Percentiles rank a stretch among this genome's conserved stretches.
These are phyloP conservation scores for Phytopythium cucurbitacearum DNA, from an alignment of 352 stramenopile genomes.

Conservation along the genomic window DNA sequence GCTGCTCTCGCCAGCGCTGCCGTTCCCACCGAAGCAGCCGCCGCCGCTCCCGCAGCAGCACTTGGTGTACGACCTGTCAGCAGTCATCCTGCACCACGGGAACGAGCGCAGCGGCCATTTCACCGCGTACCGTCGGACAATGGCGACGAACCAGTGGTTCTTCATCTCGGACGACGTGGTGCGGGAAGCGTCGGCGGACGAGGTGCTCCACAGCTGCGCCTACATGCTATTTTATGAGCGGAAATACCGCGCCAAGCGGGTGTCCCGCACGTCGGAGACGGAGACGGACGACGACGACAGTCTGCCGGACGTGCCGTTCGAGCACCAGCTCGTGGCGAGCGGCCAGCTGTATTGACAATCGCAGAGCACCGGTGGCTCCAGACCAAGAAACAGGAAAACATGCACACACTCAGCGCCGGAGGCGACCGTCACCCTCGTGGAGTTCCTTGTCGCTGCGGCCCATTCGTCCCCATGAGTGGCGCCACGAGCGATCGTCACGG, in stretches of 20 bases:
- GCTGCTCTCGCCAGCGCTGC: constrained; percentile 5
- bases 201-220: constrained; percentile 73
- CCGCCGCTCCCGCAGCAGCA: constrained; percentile 17
- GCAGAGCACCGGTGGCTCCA: too few relatives aligned
- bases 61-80: constrained; percentile 66
- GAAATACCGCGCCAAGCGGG: constrained; percentile 42
- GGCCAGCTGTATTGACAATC: constrained; percentile 15
- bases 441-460: too few relatives aligned
- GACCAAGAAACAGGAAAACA: too few relatives aligned
- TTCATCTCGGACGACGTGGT: constrained; percentile 84
- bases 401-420: too few relatives aligned
- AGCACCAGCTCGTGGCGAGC: constrained; percentile 28
- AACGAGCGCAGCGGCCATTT: constrained; percentile 85
- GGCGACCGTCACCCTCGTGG: too few relatives aligned
- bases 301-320: constrained; percentile 46
- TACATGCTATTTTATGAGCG: constrained; percentile 92
- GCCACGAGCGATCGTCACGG: too few relatives aligned
- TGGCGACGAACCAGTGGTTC: constrained; percentile 62
- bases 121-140: constrained; percentile 71
- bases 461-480: too few relatives aligned
- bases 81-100: constrained; percentile 85
- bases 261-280: constrained; percentile 24
- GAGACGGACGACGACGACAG: constrained; percentile 40
- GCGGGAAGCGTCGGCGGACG: constrained; percentile 38
- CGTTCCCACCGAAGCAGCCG: constrained; percentile 3